Conservation (phyloP, 768 basidiomycete species). For the Asterophora lycoperdoides region DNA sequence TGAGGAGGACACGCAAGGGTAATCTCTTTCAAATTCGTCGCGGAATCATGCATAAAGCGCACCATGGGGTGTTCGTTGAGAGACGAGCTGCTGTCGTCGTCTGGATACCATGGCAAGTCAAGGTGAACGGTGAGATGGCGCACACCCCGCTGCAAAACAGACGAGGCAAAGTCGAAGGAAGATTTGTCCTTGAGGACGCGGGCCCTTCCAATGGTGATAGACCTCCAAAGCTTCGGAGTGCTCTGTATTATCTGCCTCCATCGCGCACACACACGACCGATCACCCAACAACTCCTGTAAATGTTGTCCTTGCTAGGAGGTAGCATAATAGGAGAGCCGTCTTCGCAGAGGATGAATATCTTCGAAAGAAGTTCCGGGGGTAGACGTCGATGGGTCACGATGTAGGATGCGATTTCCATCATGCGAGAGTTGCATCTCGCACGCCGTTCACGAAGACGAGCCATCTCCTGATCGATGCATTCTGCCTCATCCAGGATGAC, state of each 20-base stretch:
- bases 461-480: neutral
- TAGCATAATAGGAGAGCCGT: neutral
- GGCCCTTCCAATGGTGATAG: neutral
- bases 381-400: neutral
- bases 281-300: neutral
- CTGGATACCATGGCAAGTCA: too few species aligned
- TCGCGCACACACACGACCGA: neutral
- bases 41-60: neutral
- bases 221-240: neutral
- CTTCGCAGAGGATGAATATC: neutral
- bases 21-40: neutral
- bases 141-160: neutral
- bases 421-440: neutral
- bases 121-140: neutral
- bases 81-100: neutral
- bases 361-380: neutral
- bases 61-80: neutral
- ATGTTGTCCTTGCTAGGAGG: neutral
- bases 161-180: too few species aligned
- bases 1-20: neutral
- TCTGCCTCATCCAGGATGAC: neutral
- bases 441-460: neutral
- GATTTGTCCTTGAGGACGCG: neutral
- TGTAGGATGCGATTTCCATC: neutral
- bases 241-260: neutral